Base-by-base conservation (phyloP, 192 early-diverging fungal genomes). In the Backusella tuberculispora region DNA sequence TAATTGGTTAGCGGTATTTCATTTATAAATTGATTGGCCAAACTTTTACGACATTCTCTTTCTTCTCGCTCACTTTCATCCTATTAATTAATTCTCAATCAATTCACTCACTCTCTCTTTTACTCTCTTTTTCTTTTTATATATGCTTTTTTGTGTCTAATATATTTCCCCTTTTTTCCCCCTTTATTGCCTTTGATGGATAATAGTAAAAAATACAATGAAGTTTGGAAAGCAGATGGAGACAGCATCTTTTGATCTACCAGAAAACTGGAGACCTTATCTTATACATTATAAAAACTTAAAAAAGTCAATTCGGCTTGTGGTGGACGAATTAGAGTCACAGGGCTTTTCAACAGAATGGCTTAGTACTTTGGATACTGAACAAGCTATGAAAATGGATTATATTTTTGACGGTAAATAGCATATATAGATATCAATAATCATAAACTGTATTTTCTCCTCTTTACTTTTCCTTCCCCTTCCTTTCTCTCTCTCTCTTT, bases 171-270 rank as follows among this genome's bases (percentile, higher is more conserved):
- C 38, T 67, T 10, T 41, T 41, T 67, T 66, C 50, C 50, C 21
- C n/a, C n/a, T 66, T 66, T 41, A 10, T 67, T 21, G n/a, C 38
- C 37, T 67, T 40, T 40, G 37, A 43, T 67, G 66, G 41, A 43
- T 67, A 42, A 42, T 41, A 67, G 6, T 47, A 42, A 26, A 56
- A 60, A 40, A 60, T 26, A 74, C 63, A 56, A 90, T 90, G 89
- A 90, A 90, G 80, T 90, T 90, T 80, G 87, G 81, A 66, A 88
- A 89, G 67, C 83, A 84, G 48, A 81, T 90, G 43, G 87, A 89
- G 56, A 84, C 80, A 26, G 86, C 76, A 74, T 83, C 85, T 17
- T 83, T 76, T 65, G 82, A 88, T 67, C 82, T 90, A 29, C 89
- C 89, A 6, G 76, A 77, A 37, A 83, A 89, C 46, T 90, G 89